Percentiles rank a stretch among this genome's conserved stretches.
Evolutionary conservation across 352 stramenopile genomes (phyloP).

Genomic region (Globisporangium polare): DNA sequence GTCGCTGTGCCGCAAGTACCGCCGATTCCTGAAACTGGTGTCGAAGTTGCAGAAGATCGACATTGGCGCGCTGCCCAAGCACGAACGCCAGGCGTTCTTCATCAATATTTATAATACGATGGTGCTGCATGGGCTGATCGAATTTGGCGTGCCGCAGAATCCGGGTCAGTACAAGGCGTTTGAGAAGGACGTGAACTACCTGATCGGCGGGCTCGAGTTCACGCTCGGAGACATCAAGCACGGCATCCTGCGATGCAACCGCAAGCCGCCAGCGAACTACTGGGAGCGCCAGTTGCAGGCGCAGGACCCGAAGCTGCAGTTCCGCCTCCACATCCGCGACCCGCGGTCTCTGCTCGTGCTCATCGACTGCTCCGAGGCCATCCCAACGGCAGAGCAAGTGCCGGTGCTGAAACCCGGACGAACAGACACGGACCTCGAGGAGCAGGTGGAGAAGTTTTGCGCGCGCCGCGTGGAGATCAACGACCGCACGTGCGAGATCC

Average conservation of each 20-base stretch:
- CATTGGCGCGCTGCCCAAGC: slow-evolving; percentile 68
- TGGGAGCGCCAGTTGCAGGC: slow-evolving; percentile 82
- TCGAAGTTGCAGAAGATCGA: slow-evolving; percentile 67
- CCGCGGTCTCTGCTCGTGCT: slow-evolving; percentile 77
- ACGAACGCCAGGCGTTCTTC: slow-evolving; percentile 85
- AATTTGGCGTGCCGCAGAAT: slow-evolving; percentile 85
- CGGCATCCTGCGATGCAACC: slow-evolving; percentile 84
- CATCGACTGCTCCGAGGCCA: slow-evolving; percentile 66
- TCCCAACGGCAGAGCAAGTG: slow-evolving; percentile 58
- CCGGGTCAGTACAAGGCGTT: slow-evolving; percentile 80
- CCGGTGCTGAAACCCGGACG: slow-evolving; percentile 76
- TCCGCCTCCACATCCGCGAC: slow-evolving; percentile 83
- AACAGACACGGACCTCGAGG: slow-evolving; percentile 82
- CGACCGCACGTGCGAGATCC: slow-evolving; percentile 45
- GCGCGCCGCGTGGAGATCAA: slow-evolving; percentile 60
- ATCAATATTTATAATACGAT: slow-evolving; percentile 90
- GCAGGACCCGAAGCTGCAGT: slow-evolving; percentile 80
- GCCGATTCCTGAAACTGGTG: slow-evolving; percentile 65
- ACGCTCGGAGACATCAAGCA: slow-evolving; percentile 85
- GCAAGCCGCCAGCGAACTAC: slow-evolving; percentile 84
- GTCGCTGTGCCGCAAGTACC: slow-evolving; percentile 58
- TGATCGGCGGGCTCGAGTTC: slow-evolving; percentile 71
- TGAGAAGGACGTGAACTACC: slow-evolving; percentile 78
- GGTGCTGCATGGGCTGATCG: slow-evolving; percentile 82
- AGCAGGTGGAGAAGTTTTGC: slow-evolving; percentile 79